These are phyloP conservation scores for Eucalyptus rudis DNA, from an alignment of 345 rosid genomes.

Conservation along the genomic window DNA sequence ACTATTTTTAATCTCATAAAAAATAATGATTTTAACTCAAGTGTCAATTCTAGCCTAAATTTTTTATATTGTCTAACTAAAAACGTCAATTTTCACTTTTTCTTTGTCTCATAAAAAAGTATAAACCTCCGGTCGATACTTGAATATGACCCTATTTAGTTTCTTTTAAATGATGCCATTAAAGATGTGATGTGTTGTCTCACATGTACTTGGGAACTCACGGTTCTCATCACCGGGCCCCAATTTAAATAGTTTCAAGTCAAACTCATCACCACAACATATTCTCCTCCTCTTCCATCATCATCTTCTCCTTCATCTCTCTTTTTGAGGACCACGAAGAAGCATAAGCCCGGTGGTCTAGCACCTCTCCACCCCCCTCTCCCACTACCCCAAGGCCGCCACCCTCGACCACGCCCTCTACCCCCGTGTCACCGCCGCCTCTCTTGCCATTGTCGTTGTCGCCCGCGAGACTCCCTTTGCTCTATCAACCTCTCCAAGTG, in stretches of 20 bases:
- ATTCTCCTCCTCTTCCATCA: too few relatives aligned
- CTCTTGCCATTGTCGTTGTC: rapidly evolving
- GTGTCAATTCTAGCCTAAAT: not conserved
- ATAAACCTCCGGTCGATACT: not conserved
- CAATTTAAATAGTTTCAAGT: not conserved
- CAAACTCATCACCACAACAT: not conserved
- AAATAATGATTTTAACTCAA: not conserved
- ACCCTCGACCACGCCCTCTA: too few relatives aligned
- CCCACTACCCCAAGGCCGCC: too few relatives aligned
- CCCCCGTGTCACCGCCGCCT: rapidly evolving
- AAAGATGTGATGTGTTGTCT: not conserved
- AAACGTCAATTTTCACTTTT: not conserved
- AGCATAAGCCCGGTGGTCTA: too few relatives aligned
- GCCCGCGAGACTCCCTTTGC: too few relatives aligned
- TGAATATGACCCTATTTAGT: not conserved
- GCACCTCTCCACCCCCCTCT: too few relatives aligned
- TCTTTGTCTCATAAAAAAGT: not conserved
- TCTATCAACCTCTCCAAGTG: too few relatives aligned
- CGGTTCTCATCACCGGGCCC: not conserved
- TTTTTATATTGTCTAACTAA: not conserved
- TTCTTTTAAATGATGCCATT: not conserved
- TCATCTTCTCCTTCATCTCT: too few relatives aligned
- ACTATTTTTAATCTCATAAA: not conserved
- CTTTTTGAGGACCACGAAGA: too few relatives aligned
- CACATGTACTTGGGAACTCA: not conserved